Conservation (phyloP, 1,139 yeast species). For the Oligophagozyma castellii region DNA sequence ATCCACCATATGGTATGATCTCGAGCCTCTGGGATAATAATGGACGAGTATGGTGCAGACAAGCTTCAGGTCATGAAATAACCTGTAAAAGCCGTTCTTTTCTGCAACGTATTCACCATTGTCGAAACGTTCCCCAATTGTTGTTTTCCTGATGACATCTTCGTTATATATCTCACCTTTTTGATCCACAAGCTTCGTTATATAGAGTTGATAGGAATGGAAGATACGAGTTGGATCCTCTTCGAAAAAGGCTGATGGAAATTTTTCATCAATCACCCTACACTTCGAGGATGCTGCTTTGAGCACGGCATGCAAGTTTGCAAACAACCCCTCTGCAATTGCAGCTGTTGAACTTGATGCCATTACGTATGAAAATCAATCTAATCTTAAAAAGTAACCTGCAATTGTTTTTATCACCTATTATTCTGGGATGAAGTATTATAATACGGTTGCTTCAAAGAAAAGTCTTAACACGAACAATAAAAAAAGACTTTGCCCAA, state of each 20-base stretch:
- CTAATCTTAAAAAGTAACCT: too few species aligned
- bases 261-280: slow-evolving; percentile 27
- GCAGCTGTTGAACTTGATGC: too few species aligned
- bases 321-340: slow-evolving; percentile 1
- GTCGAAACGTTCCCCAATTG: slow-evolving; percentile 25
- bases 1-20: slow-evolving; percentile 45
- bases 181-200: slow-evolving; percentile 24
- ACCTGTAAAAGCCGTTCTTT: slow-evolving; percentile 29
- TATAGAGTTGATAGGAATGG: slow-evolving; percentile 28
- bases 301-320: slow-evolving; percentile 2
- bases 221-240: slow-evolving; percentile 31
- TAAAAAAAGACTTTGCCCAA: too few species aligned
- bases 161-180: slow-evolving; percentile 18
- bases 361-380: too few species aligned
- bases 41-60: slow-evolving; percentile 41
- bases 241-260: slow-evolving; percentile 39
- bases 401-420: too few species aligned
- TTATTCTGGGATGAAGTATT: too few species aligned
- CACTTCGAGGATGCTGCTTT: slow-evolving; percentile 21
- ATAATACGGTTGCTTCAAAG: too few species aligned
- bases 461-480: too few species aligned
- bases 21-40: slow-evolving; percentile 40
- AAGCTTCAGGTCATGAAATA: slow-evolving; percentile 65
- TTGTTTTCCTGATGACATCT: slow-evolving; percentile 20
- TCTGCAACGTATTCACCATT: slow-evolving; percentile 28